Evolutionary conservation across 2,329 filamentous ascomycete genomes (phyloP), one percentile per base, ranked within the genome.

Genomic region (Hortaea sp.): DNA sequence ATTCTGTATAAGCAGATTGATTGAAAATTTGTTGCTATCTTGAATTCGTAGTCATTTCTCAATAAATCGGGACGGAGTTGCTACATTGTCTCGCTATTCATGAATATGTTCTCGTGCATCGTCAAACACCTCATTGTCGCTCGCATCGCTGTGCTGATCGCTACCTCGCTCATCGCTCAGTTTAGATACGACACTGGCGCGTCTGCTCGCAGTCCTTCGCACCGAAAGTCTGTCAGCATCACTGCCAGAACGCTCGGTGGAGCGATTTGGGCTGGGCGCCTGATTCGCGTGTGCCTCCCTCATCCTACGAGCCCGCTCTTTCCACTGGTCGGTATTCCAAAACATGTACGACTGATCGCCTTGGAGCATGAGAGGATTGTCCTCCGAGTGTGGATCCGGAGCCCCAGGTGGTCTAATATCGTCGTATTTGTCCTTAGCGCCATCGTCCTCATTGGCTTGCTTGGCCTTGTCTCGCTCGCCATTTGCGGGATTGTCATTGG

Each of bases 131-230:
- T 73, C 70, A 11, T 66, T 69, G 13, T 71, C 56, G 34, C 32
- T 35, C 32, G 9, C 32, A 35, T n/a, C n/a, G 9, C 32, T n/a
- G 32, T 35, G 7, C 9, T 35, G 32, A 9, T 68, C 68, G 6
- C 67, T 66, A 4, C 58, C 52, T 48, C 70, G 68, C 53, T 79
- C 77, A 51, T 75, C 80, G 58, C 77, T 84, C 39, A 83, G 61
- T 39, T 68, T 68, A 55, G 79, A 83, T 2, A 71, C 67, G 20
- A 11, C 32, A 9, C 40, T 27, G 12, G 12, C 39, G 29, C 12
- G 6, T 20, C 12, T 7, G 2, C 43, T 13, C 3, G 65, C 41
- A 7, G 57, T 51, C 9, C 60, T 60, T 41, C 59, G 45, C 13
- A 50, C 34, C 37, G 37, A 35, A 20, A 20, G 20, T 20, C 20